Evolutionary conservation across 495 filamentous ascomycete species (phyloP), one percentile per base, ranked within the genome.

Genomic region (Parathielavia appendiculata): DNA sequence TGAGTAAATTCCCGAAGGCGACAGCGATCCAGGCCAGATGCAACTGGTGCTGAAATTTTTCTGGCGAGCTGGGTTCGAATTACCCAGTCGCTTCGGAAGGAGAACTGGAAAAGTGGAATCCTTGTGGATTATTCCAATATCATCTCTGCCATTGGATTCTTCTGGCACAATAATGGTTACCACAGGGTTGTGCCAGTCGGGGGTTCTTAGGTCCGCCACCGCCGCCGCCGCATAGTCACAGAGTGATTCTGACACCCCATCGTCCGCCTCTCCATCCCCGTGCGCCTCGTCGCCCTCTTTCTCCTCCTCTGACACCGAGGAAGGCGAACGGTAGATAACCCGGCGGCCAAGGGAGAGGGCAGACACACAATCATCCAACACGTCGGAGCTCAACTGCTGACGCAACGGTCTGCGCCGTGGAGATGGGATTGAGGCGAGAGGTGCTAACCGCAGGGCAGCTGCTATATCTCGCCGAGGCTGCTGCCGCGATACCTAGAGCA

Each of bases 81-180:
- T 22, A 19, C 2, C 36, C 38, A 53, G 38, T 17, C 34, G 51
- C 23, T 53, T 30, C 38, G 38, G 22, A 43, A 53, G 36, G 51
- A 53, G 38, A 43, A 53, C 51, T 53, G 51, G 38, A 53, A 53
- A 22, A 53, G 38, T 22, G 23, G 51, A 2, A 38, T 53, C 38
- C 51, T 32, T n/a, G 51, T 53, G 22, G 50, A 52, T 22, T n/a
- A 16, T 12, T 53, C 51, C 13, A 38, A 53, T 13, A n/a, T 53
- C 14, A 32, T 43, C 9, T 34, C 51, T 17, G 12, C 39, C 16
- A 17, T 23, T 1, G 16, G 23, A 10, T 41, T 43, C 12, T 1
- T 2, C 0, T 53, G 51, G 51, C 51, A 41, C 26, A 30, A 41
- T n/a, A n/a, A n/a, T n/a, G 8, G 17, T 12, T 8, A 23, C 5